Evolutionary conservation across 1,284 basidiomycete genomes (phyloP), one percentile per base, ranked within the genome.

Genomic region (Trametes hirsuta): DNA sequence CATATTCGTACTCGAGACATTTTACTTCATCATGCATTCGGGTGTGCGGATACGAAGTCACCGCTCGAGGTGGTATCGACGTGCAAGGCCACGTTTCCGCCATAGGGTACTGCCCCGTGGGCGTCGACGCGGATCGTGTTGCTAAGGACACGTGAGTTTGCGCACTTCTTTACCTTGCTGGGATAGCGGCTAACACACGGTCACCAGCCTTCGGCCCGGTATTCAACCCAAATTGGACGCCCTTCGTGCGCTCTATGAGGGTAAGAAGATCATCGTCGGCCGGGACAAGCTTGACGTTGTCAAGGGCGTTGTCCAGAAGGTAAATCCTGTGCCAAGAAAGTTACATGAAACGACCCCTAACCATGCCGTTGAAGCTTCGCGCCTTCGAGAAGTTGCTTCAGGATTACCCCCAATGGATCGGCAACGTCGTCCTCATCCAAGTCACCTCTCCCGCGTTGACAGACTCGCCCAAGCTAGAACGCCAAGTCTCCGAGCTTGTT

Each of bases 231-330:
- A 98, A 77, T 82, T 97, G 37, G 88, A 93, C 59, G 90, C 94
- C 0, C 83, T 99, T 1, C 82, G 88, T 40, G 82, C 88, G 37
- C 78, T 98, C 47, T 99, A 99, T 77, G 88, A 93, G 69, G 95
- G 93, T 68, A 98, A 98, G 84, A 98, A 98, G 84, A 98, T 99
- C 71, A 95, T 99, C 61, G 92, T 99, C 34, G 97, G 95, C 12
- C 84, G 97, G n/a, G 97, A 99, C 77, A 99, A 99, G 81, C 85
- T 99, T 42, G 97, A 99, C 71, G 94, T 96, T 14, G 96, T 98
- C 67, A 98, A 98, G 79, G 97, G 97, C 56, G 94, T 99, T 25
- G 81, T 98, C 65, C 97, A 98, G 78, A 99, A 99, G 85, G 89
- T 87, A 51, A 68, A 57, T 34, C 40, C 10, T 58, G 37, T 37